Evolutionary conservation across 2,329 filamentous ascomycete genomes (phyloP).

Genomic region (Periconia sp.): DNA sequence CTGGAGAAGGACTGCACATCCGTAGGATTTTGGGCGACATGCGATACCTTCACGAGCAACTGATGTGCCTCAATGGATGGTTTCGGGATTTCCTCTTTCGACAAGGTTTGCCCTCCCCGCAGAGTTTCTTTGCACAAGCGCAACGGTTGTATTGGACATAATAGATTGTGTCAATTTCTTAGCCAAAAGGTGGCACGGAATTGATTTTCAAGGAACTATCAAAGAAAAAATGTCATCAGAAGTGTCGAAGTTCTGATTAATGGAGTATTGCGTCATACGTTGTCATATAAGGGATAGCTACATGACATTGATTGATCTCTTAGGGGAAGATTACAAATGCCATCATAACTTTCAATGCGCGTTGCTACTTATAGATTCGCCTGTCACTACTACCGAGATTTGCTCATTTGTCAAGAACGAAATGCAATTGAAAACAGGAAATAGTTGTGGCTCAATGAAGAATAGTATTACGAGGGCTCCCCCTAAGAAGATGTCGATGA

Average conservation of each 20-base stretch:
- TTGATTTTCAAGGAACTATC: too few relatives aligned
- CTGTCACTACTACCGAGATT: too few relatives aligned
- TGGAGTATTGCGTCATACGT: background rate
- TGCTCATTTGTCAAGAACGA: too few relatives aligned
- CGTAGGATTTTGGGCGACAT: conserved; percentile 24
- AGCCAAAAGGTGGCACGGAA: too few relatives aligned
- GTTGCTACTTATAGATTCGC: too few relatives aligned
- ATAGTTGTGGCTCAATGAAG: too few relatives aligned
- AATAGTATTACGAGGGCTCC: too few relatives aligned
- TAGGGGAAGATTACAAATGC: background rate
- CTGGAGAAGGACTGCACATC: conserved; percentile 23
- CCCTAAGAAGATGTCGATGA: too few relatives aligned
- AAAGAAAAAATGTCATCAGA: too few relatives aligned
- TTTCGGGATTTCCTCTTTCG: conserved; percentile 6
- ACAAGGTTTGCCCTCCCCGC: conserved; percentile 3
- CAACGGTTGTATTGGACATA: conserved; percentile 1
- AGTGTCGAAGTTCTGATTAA: background rate
- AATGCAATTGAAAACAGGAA: too few relatives aligned
- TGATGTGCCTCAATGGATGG: conserved; percentile 12
- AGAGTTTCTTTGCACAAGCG: conserved; percentile 12
- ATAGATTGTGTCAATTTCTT: too few relatives aligned
- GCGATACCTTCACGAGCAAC: conserved; percentile 13
- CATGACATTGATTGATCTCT: background rate
- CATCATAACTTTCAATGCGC: too few relatives aligned
- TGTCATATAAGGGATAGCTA: background rate